phyloP scores from a whole-genome alignment of 2,329 filamentous ascomycete genomes.

The Xylariaceae sp. region DNA sequence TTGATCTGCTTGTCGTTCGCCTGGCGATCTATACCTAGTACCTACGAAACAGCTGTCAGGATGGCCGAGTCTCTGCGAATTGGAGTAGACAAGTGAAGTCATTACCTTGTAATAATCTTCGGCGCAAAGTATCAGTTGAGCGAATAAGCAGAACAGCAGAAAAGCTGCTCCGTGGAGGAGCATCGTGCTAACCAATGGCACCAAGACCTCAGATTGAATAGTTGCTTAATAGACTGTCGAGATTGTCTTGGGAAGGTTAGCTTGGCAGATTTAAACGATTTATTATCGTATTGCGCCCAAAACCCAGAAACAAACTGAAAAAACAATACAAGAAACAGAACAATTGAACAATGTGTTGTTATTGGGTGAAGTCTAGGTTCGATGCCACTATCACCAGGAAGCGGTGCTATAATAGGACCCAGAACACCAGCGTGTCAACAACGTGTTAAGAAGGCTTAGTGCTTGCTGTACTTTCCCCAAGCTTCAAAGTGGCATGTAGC shows the following conservation, averaged over 20 bases:
- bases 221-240: too few relatives aligned
- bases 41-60: constrained; percentile 49
- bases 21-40: constrained; percentile 79
- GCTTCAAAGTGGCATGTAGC: not conserved
- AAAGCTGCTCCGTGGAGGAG: constrained; percentile 55
- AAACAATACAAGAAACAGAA: constrained; percentile 7
- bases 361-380: constrained; percentile 6
- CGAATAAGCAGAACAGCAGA: constrained; percentile 59
- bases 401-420: constrained; percentile 8
- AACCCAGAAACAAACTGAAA: not conserved
- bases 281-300: not conserved
- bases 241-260: not conserved
- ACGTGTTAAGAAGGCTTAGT: constrained; percentile 41
- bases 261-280: not conserved
- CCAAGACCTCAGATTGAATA: constrained; percentile 5
- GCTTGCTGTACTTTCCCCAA: constrained; percentile 12
- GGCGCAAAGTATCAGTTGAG: constrained; percentile 61
- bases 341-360: constrained; percentile 27
- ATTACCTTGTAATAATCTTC: constrained; percentile 82
- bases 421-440: constrained; percentile 33
- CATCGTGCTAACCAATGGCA: constrained; percentile 49
- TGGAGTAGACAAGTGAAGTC: not conserved
- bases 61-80: not conserved
- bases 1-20: constrained; percentile 91
- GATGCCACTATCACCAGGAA: constrained; percentile 8